Conservation (phyloP, 371 early-diverging fungal genomes). For the Thermomucor indicae-seudaticae region DNA sequence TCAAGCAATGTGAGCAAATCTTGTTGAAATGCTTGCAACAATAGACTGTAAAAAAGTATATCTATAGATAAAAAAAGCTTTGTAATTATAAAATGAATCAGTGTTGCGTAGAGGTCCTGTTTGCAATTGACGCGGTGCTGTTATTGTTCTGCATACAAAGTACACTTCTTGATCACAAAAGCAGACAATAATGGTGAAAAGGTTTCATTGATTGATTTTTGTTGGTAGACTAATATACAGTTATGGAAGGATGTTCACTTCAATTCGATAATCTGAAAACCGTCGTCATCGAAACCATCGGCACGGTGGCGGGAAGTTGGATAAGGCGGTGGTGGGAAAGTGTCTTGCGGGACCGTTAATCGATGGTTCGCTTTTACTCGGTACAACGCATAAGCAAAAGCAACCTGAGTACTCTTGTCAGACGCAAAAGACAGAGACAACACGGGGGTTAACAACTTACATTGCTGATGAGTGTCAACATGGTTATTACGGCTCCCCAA, state of each 20-base stretch:
- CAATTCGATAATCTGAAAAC: slow-evolving; percentile 23
- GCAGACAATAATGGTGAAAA: too few relatives aligned
- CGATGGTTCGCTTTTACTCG: slow-evolving; percentile 10
- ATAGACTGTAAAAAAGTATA: too few relatives aligned
- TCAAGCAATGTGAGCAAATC: slow-evolving; percentile 49
- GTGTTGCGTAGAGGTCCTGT: too few relatives aligned
- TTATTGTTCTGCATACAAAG: neutral
- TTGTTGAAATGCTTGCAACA: slow-evolving; percentile 15
- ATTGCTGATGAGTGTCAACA: slow-evolving; percentile 16
- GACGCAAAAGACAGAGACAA: neutral
- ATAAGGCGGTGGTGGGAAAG: neutral
- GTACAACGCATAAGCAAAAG: slow-evolving; percentile 20
- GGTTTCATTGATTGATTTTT: too few relatives aligned
- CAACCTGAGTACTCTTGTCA: slow-evolving; percentile 5
- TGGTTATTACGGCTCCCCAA: slow-evolving; percentile 12
- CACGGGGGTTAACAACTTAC: slow-evolving; percentile 5
- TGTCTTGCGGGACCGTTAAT: slow-evolving; percentile 2
- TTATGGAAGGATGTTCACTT: slow-evolving; percentile 19
- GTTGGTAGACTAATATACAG: too few relatives aligned
- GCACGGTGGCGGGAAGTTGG: neutral
- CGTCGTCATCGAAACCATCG: slow-evolving; percentile 15
- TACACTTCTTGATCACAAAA: too few relatives aligned
- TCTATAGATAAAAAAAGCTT: too few relatives aligned
- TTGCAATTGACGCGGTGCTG: too few relatives aligned
- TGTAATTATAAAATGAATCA: too few relatives aligned